A percentile compares a stretch with the other conserved stretches of the same genome.
Evolutionary conservation across 495 filamentous ascomycete genomes (phyloP).

Genomic region (Lichenothelia convexa): DNA sequence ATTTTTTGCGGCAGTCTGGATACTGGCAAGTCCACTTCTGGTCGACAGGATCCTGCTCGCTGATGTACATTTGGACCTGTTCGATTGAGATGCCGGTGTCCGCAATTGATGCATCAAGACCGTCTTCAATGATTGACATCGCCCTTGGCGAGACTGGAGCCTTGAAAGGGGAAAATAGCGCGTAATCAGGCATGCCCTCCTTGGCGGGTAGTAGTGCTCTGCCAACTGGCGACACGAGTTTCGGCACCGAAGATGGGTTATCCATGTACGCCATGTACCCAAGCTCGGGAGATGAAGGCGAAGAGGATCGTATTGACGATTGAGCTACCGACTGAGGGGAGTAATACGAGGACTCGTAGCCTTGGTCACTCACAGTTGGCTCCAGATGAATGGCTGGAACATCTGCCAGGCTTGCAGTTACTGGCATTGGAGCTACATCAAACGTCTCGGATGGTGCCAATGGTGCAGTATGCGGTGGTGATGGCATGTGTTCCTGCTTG

Average conservation of each 20-base stretch:
- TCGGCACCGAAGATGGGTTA: too few species aligned
- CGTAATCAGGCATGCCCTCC: background rate
- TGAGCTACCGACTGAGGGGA: constrained; percentile 12
- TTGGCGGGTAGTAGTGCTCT: constrained; percentile 1
- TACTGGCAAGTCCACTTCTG: constrained; percentile 79
- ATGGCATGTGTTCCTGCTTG: too few species aligned
- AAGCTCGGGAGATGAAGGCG: constrained; percentile 13
- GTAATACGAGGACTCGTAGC: constrained; percentile 22
- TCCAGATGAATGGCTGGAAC: too few species aligned
- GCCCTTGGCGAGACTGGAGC: constrained; percentile 20
- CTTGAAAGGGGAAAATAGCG: constrained; percentile 16
- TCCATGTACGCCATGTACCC: too few species aligned
- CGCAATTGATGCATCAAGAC: constrained; percentile 23
- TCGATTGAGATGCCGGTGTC: constrained; percentile 70
- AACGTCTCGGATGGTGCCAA: too few species aligned
- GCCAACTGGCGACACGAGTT: too few species aligned
- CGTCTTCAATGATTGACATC: constrained; percentile 26
- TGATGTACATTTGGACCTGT: constrained; percentile 71
- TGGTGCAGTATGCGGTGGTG: too few species aligned
- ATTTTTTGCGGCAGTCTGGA: constrained; percentile 62
- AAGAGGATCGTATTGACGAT: constrained; percentile 12
- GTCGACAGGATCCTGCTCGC: constrained; percentile 51
- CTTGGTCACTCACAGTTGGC: constrained; percentile 30
- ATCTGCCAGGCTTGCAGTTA: too few species aligned
- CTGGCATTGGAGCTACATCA: constrained; percentile 27